Conservation (phyloP, 306 rosid genomes). For the Urtica urens region DNA sequence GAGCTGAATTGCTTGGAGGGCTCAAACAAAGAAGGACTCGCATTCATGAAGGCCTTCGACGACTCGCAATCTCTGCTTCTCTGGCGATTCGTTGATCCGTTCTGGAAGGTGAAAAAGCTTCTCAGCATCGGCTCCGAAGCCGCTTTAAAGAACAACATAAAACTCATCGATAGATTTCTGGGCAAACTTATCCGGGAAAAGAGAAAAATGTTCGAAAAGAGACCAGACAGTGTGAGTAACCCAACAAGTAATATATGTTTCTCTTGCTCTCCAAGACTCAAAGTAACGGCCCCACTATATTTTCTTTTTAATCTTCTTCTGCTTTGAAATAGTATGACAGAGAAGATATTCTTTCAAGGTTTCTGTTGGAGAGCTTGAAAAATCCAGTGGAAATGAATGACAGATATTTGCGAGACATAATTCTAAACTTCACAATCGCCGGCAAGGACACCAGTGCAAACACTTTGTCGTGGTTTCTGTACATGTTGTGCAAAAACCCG, state of each 20-base stretch:
- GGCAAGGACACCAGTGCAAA: constrained; percentile 68
- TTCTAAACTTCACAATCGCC: constrained; percentile 58
- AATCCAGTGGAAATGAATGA: constrained; percentile 44
- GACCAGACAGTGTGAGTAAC: constrained; percentile 39
- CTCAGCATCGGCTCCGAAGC: constrained; percentile 62
- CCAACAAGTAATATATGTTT: too few relatives aligned
- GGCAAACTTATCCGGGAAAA: constrained; percentile 32
- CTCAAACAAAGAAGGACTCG: constrained; percentile 40
- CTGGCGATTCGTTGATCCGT: constrained; percentile 66
- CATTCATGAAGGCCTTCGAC: constrained; percentile 65
- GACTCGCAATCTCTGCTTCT: constrained; percentile 45
- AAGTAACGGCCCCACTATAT: neutral
- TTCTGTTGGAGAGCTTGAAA: constrained; percentile 53
- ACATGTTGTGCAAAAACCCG: constrained; percentile 69
- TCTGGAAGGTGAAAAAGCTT: constrained; percentile 53
- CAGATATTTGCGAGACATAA: constrained; percentile 51
- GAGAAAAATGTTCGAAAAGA: constrained; percentile 23
- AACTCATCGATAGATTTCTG: constrained; percentile 38
- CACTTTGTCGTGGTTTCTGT: constrained; percentile 74
- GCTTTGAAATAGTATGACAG: constrained; percentile 33
- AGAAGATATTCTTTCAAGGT: constrained; percentile 73
- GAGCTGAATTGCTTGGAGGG: constrained; percentile 66
- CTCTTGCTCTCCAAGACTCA: neutral
- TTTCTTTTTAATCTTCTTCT: neutral
- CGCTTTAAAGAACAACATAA: constrained; percentile 33